Conservation (phyloP, 345 rosid genomes). For the Populus pruinosa region DNA sequence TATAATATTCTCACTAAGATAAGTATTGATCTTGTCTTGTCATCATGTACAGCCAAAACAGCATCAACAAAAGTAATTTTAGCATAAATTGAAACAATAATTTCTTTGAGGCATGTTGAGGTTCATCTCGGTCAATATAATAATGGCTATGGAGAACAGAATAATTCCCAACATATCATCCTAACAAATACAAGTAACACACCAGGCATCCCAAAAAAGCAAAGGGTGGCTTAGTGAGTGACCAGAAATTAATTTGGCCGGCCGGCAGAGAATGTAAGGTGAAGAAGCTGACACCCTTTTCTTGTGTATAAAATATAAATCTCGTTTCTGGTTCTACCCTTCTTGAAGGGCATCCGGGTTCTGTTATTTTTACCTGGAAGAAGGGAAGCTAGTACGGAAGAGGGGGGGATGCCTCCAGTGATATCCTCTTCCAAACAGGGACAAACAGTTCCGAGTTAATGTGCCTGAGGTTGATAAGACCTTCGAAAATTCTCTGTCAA, state of each 20-base stretch:
- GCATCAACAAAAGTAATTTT: slow-evolving; percentile 8
- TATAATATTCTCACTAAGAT: slow-evolving; percentile 15
- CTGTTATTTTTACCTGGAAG: neutral
- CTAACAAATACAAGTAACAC: neutral
- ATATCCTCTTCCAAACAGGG: neutral
- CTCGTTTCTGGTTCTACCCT: neutral
- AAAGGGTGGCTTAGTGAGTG: neutral
- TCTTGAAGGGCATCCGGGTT: neutral
- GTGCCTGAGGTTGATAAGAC: neutral
- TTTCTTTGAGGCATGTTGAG: slow-evolving; percentile 8
- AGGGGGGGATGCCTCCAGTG: neutral
- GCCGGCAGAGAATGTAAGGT: neutral
- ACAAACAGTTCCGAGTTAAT: neutral
- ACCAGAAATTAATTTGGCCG: neutral
- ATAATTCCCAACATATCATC: slow-evolving; percentile 5
- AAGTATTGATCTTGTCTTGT: slow-evolving; percentile 24
- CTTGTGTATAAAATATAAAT: neutral
- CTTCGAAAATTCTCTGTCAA: neutral
- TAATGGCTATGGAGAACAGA: neutral
- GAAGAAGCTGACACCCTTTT: neutral
- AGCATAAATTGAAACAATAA: slow-evolving; percentile 8
- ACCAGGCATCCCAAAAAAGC: neutral
- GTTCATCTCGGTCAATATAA: slow-evolving; percentile 5
- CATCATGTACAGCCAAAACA: slow-evolving; percentile 20
- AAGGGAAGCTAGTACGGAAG: neutral